Evolutionary conservation across 2,329 filamentous ascomycete species (phyloP).

Genomic region (Onygenales sp.): DNA sequence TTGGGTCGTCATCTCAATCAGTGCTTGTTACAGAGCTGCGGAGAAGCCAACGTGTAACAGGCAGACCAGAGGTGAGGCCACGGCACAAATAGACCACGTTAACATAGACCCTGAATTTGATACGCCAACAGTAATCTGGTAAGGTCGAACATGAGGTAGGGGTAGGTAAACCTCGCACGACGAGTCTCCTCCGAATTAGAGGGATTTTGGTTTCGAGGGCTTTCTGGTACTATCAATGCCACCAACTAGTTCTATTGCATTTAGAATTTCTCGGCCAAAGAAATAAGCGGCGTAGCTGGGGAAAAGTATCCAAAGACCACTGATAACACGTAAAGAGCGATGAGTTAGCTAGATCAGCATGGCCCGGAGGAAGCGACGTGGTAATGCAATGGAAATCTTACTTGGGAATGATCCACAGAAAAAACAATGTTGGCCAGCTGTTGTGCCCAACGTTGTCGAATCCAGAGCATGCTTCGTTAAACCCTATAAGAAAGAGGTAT

Average conservation of each 20-base stretch:
- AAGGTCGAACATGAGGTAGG: no score
- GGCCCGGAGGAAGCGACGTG: background rate
- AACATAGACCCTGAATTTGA: no score
- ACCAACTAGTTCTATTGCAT: conserved; percentile 39
- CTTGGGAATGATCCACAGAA: conserved; percentile 60
- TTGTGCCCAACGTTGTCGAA: conserved; percentile 58
- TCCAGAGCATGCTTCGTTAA: conserved; percentile 52
- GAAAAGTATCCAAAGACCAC: conserved; percentile 55
- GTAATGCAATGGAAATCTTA: conserved; percentile 29
- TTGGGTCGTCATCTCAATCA: background rate
- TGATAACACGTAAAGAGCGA: conserved; percentile 21
- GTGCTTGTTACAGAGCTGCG: background rate
- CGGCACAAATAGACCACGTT: background rate
- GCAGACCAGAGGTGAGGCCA: background rate
- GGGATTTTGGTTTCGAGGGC: background rate
- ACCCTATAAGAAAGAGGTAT: conserved; percentile 30
- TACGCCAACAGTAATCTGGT: no score
- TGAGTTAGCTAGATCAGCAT: background rate
- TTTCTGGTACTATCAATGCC: background rate
- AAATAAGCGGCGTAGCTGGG: conserved; percentile 54
- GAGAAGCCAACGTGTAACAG: background rate
- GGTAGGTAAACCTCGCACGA: background rate
- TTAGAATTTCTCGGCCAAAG: conserved; percentile 53
- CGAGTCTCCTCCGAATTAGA: background rate
- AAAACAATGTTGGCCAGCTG: conserved; percentile 40